Percentiles rank a stretch among this genome's conserved stretches.
Evolutionary conservation across 2,329 filamentous ascomycete species (phyloP).

Genomic region (Amauroascus niger): DNA sequence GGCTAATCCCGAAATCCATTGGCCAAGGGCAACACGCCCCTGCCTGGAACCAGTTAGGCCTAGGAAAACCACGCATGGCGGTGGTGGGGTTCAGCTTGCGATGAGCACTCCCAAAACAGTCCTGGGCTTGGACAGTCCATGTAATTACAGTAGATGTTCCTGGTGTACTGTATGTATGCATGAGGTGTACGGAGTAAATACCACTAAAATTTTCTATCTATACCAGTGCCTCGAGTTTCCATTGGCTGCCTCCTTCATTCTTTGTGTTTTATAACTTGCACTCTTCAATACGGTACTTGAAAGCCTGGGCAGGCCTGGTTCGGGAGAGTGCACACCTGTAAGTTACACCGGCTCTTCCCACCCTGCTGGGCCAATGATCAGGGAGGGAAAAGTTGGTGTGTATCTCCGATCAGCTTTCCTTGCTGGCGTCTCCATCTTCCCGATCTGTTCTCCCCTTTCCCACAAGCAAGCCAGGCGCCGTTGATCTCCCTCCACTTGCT

Average conservation of each 20-base stretch:
- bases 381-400: not conserved
- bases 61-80: not conserved
- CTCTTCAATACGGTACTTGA: not conserved
- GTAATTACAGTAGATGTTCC: no score
- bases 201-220: not conserved
- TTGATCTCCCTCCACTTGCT: conserved; percentile 10
- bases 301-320: not conserved
- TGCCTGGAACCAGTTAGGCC: conserved; percentile 2
- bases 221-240: not conserved
- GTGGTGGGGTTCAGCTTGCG: not conserved
- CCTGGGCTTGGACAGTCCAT: not conserved
- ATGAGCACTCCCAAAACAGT: not conserved
- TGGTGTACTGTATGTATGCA: no score
- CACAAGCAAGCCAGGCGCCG: not conserved
- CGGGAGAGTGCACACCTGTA: not conserved
- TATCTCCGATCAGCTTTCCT: not conserved
- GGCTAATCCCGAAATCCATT: conserved; percentile 7
- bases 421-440: not conserved
- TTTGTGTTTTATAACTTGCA: not conserved
- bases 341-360: not conserved
- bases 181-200: not conserved
- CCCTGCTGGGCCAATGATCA: not conserved
- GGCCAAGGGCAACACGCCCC: not conserved
- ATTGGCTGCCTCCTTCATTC: not conserved
- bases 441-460: not conserved